phyloP scores from a whole-genome alignment of 257 asterid genomes.

The Echium plantagineum region DNA sequence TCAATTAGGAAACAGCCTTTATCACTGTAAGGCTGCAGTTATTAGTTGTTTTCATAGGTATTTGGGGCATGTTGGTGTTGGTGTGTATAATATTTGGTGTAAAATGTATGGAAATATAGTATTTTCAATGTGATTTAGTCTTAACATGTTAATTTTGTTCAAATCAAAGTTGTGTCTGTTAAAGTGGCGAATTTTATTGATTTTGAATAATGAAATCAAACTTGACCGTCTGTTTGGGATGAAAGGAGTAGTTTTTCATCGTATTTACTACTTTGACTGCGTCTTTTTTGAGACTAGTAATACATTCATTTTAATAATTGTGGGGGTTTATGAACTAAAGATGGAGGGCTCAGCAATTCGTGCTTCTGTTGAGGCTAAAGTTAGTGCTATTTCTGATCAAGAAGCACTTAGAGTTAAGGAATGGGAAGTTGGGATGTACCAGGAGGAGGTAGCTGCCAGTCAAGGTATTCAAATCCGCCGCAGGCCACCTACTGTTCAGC shows the following conservation, averaged over 20 bases:
- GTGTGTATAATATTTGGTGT: no score
- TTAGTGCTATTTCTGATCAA: conserved; percentile 23
- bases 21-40: no score
- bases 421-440: conserved; percentile 57
- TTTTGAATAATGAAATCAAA: no score
- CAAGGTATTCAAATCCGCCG: conserved; percentile 80
- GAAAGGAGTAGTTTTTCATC: neutral
- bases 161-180: no score
- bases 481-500: conserved; percentile 72
- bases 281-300: no score
- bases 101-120: no score
- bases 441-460: conserved; percentile 55
- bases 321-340: conserved; percentile 23
- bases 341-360: conserved; percentile 34
- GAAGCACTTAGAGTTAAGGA: conserved; percentile 57
- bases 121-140: neutral
- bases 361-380: conserved; percentile 13
- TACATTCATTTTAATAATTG: neutral
- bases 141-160: neutral
- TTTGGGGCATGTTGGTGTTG: no score
- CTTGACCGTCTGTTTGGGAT: no score
- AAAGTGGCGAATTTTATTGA: no score
- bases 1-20: no score
- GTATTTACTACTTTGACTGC: neutral
- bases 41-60: no score